Base-by-base conservation (phyloP, 345 rosid species). In the Hibiscus syriacus region DNA sequence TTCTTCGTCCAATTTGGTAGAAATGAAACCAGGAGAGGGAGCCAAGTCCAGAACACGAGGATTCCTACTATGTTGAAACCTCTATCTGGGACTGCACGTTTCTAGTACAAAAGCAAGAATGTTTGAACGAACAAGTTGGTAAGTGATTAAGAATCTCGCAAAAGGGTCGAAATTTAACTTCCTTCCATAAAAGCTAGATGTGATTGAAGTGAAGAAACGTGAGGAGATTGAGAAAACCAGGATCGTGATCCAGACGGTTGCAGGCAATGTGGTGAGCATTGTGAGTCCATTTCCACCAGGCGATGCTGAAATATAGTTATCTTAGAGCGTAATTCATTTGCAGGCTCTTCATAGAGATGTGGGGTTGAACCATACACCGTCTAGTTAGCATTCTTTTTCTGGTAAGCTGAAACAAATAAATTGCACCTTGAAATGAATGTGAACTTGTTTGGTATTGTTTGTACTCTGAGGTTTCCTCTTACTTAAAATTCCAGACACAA, bases 31-130 rank as follows among this genome's bases (percentile, higher is more conserved):
- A 93, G 83, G 14, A 93, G 82, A n/a, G 98, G 97, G 50, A 82
- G 90, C 98, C 98, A 93, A 0, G 81, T 85, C 98, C 98, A 93
- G 68, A 89, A 93, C 7, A 93, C 92, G 1, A 81, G 58, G 55
- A 85, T 76, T 0, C 94, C 96, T 57, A 75, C 2, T 8, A 89
- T 73, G 83, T 93, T 90, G 19, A 90, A 93, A 76, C n/a, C n/a
- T n/a, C n/a, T n/a, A n/a, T n/a, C n/a, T n/a, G n/a, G n/a, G n/a
- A n/a, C n/a, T n/a, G n/a, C n/a, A n/a, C n/a, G n/a, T n/a, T n/a
- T n/a, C n/a, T n/a, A n/a, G n/a, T n/a, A n/a, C n/a, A n/a, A n/a
- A n/a, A n/a, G n/a, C n/a, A n/a, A n/a, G n/a, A n/a, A n/a, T n/a
- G n/a, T n/a, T n/a, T n/a, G n/a, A n/a, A n/a, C n/a, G n/a, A n/a